Percentiles rank a stretch among this genome's conserved stretches.
phyloP scores from a whole-genome alignment of 2,329 filamentous ascomycete species.

The Chaetomium sp. region DNA sequence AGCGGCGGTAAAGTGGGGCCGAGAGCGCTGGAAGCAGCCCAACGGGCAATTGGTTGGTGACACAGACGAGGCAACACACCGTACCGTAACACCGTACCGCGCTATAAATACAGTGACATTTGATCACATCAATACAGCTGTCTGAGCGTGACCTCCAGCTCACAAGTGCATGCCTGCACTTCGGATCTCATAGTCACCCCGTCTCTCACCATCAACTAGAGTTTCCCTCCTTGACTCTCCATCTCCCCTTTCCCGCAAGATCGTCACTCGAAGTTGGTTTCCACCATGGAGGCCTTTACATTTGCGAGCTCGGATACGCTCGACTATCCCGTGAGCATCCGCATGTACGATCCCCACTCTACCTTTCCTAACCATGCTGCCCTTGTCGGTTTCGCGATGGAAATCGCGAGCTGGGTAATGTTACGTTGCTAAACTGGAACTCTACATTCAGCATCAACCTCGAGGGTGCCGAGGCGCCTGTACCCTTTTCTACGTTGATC shows the following conservation, averaged over 20 bases:
- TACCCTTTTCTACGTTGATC: slow-evolving; percentile 71
- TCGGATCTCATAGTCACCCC: too few relatives aligned
- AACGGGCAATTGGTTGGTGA: too few relatives aligned
- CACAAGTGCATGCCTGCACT: too few relatives aligned
- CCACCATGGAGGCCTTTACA: slow-evolving; percentile 83
- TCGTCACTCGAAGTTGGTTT: not conserved
- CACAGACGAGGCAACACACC: too few relatives aligned
- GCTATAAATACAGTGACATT: too few relatives aligned
- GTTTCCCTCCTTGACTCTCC: not conserved
- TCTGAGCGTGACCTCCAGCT: too few relatives aligned
- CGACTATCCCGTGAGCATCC: slow-evolving; percentile 62
- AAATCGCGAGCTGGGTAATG: not conserved
- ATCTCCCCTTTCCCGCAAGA: not conserved
- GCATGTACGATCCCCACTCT: slow-evolving; percentile 44
- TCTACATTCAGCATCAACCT: slow-evolving; percentile 55
- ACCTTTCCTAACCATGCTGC: not conserved
- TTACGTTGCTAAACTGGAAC: not conserved
- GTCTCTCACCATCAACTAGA: not conserved
- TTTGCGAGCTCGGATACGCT: slow-evolving; percentile 87
- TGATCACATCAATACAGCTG: too few relatives aligned
- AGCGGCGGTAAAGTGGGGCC: too few relatives aligned
- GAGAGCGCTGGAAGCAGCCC: too few relatives aligned
- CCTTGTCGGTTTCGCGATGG: not conserved
- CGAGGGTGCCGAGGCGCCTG: slow-evolving; percentile 69
- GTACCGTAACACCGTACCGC: too few relatives aligned